These are phyloP conservation scores for Talaromyces borbonicus DNA, from an alignment of 495 filamentous ascomycete species.

Conservation along the genomic window DNA sequence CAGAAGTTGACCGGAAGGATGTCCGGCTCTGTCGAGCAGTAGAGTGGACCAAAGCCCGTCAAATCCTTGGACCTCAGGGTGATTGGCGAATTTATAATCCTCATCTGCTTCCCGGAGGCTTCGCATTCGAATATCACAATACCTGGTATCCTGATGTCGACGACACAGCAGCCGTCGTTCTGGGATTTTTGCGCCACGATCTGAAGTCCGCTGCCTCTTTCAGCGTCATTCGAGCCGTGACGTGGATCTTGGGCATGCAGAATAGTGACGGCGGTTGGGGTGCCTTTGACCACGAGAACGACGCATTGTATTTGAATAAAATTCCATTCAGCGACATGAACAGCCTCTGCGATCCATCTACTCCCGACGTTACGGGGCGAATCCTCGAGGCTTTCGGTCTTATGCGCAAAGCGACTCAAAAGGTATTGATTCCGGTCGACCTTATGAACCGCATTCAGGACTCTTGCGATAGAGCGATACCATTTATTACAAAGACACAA, in stretches of 20 bases:
- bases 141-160: constrained; percentile 34
- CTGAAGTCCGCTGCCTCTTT: neutral
- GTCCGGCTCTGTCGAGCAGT: constrained; percentile 10
- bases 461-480: constrained; percentile 9
- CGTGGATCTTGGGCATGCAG: constrained; percentile 37
- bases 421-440: neutral
- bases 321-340: constrained; percentile 38
- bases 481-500: constrained; percentile 15
- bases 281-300: constrained; percentile 30
- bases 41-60: constrained; percentile 17
- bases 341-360: constrained; percentile 23
- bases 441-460: neutral
- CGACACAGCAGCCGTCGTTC: constrained; percentile 28
- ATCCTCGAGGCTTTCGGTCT: constrained; percentile 31
- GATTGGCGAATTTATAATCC: constrained; percentile 28
- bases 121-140: constrained; percentile 27
- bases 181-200: constrained; percentile 24
- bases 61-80: constrained; percentile 15
- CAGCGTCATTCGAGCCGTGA: constrained; percentile 11
- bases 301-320: constrained; percentile 28
- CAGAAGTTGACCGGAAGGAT: constrained; percentile 1
- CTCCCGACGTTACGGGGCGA: constrained; percentile 27
- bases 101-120: constrained; percentile 16
- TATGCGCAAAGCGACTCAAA: constrained; percentile 8
- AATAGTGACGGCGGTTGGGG: constrained; percentile 36